Percentiles rank a stretch among this genome's conserved stretches.
Evolutionary conservation across 192 early-diverging fungal genomes (phyloP).

Genomic region (Coemansia sp.): DNA sequence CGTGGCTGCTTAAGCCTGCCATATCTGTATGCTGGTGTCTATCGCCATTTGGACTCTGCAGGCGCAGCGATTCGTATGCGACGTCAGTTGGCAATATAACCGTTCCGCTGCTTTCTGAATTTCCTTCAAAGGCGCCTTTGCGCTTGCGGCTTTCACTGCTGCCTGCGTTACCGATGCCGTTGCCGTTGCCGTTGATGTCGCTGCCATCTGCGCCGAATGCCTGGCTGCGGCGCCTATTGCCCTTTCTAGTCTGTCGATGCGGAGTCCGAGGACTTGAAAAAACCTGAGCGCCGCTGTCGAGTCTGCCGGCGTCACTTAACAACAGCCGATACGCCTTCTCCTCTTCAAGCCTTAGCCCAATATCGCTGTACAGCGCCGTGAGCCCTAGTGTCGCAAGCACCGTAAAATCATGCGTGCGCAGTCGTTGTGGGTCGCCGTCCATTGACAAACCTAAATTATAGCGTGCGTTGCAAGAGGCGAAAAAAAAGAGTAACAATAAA

Average conservation of each 20-base stretch:
- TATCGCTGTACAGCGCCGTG: slow-evolving; percentile 27
- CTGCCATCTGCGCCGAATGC: not conserved
- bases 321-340: not conserved
- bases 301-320: not conserved
- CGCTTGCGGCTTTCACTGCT: slow-evolving; percentile 16
- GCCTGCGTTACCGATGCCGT: not conserved
- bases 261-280: not conserved
- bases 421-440: slow-evolving; percentile 23
- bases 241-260: not conserved
- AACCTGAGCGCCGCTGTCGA: slow-evolving; percentile 9
- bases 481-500: not conserved
- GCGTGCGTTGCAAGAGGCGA: not conserved
- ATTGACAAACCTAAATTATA: slow-evolving; percentile 8
- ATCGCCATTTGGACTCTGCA: slow-evolving; percentile 23
- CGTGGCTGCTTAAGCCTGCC: not conserved
- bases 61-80: slow-evolving; percentile 4
- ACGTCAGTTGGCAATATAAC: not conserved
- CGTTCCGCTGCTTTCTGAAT: not conserved
- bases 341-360: slow-evolving; percentile 29
- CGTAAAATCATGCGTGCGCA: slow-evolving; percentile 46
- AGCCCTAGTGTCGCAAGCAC: slow-evolving; percentile 43
- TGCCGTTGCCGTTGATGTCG: not conserved
- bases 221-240: not conserved
- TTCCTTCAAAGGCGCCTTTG: slow-evolving; percentile 18
- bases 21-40: not conserved